A percentile compares a stretch with the other conserved stretches of the same genome.
phyloP scores from a whole-genome alignment of 306 rosid species.

The Cucurbita moschata region DNA sequence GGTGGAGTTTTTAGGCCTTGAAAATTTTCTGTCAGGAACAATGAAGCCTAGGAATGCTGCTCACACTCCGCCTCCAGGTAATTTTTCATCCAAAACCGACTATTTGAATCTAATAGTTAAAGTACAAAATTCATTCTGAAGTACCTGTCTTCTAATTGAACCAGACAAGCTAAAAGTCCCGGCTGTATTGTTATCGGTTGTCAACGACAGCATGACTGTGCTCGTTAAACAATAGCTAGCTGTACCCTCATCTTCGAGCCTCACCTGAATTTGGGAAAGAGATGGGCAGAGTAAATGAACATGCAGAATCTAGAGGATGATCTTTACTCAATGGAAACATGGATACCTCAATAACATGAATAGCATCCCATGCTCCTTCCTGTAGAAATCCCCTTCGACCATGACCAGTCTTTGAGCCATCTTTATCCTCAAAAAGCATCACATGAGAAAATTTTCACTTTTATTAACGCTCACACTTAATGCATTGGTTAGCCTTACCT shows the following conservation, averaged over 20 bases:
- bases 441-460: conserved; percentile 12
- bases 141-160: conserved; percentile 86
- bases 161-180: conserved; percentile 91
- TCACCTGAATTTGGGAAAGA: conserved; percentile 32
- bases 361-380: conserved; percentile 99
- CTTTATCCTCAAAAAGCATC: conserved; percentile 29
- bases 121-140: conserved; percentile 10
- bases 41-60: neutral
- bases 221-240: conserved; percentile 73
- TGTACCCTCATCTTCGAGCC: conserved; percentile 77
- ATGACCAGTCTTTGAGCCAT: conserved; percentile 92
- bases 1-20: neutral
- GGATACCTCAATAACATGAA: conserved; percentile 89
- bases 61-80: neutral
- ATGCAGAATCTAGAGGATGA: neutral
- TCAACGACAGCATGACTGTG: conserved; percentile 83
- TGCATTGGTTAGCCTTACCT: conserved; percentile 33
- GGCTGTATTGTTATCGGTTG: conserved; percentile 66
- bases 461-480: conserved; percentile 2
- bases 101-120: neutral
- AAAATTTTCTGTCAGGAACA: neutral
- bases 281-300: neutral
- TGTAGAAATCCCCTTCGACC: conserved; percentile 87
- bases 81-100: neutral
- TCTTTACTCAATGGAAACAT: neutral